Evolutionary conservation across 139 green algal species (phyloP).

Genomic region (Coelastrella sp.): DNA sequence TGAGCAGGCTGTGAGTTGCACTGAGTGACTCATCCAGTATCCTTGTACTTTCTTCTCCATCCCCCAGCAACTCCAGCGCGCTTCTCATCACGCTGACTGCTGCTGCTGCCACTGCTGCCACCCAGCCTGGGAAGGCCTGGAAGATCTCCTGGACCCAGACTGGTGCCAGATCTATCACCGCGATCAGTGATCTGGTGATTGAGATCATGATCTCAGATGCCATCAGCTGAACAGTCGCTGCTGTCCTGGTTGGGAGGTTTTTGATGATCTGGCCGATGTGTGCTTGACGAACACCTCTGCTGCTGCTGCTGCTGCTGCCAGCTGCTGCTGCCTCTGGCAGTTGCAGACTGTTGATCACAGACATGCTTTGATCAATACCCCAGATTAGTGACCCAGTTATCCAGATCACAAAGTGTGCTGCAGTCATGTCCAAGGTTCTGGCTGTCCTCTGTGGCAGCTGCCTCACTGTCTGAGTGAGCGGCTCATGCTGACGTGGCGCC

Average conservation of each 20-base stretch:
- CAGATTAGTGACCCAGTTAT: not conserved
- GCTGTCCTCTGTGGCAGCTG: not conserved
- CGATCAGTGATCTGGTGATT: not conserved
- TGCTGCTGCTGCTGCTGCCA: not conserved
- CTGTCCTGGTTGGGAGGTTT: not conserved
- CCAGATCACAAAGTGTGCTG: not conserved
- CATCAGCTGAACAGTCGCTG: not conserved
- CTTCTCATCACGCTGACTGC: not conserved
- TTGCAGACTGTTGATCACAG: not conserved
- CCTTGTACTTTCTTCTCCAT: not conserved
- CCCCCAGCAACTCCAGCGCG: not conserved
- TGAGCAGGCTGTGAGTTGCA: not conserved
- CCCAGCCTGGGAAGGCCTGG: not conserved
- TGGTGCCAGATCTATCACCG: not conserved
- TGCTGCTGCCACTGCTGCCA: not conserved
- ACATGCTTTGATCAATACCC: not conserved
- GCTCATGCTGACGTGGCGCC: not conserved
- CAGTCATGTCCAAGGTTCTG: not conserved
- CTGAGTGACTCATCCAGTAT: not conserved
- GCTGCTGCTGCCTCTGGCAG: not conserved
- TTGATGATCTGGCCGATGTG: not conserved
- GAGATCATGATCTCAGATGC: not conserved
- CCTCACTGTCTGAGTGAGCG: not conserved
- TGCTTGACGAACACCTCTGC: not conserved
- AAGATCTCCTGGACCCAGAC: not conserved